Evolutionary conservation across 2,329 filamentous ascomycete genomes (phyloP), one percentile per base, ranked within the genome.

Genomic region (Metarhizium sp.): DNA sequence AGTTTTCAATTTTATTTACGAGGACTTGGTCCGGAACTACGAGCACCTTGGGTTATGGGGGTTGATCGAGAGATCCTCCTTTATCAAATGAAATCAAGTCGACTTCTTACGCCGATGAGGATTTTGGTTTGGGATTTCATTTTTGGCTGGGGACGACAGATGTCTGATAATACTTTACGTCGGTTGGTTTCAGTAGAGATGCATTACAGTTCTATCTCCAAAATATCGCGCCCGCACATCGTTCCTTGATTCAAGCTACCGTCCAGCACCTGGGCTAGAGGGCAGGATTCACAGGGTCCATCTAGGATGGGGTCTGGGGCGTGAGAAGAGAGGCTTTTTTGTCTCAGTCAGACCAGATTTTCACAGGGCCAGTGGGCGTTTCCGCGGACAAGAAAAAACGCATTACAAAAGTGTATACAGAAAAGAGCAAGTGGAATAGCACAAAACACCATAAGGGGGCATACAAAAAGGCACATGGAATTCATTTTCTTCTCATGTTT

Each of bases 391-490:
- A 5, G 11, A 4, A 10, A 45, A 16, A 45, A 45, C 42, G n/a
- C 42, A 45, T 45, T 16, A 45, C 18, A 45, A 45, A 45, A 20
- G n/a, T 18, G 14, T 10, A 20, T 20, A 18, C 16, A 18, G 34
- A n/a, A 53, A 49, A 32, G 43, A 55, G 38, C 34, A 43, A 13
- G n/a, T 18, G 30, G n/a, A 20, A 43, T 25, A 51, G n/a, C 30
- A 47, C 14, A 46, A 51, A 47, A 25, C 11, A 36, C 43, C 20
- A 38, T 36, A 52, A 52, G 36, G n/a, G 29, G 55, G 51, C 47
- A 57, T 48, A 52, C 32, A 50, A 52, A 52, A 51, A 43, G 48
- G 45, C 50, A 50, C 30, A 50, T 48, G 36, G 25, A 47, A 43
- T 45, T 38, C 29, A 43, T 32, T 50, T 30, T 20, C 4, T 29